phyloP scores from a whole-genome alignment of 2,329 filamentous ascomycete genomes.

The Xylaria polymorpha region DNA sequence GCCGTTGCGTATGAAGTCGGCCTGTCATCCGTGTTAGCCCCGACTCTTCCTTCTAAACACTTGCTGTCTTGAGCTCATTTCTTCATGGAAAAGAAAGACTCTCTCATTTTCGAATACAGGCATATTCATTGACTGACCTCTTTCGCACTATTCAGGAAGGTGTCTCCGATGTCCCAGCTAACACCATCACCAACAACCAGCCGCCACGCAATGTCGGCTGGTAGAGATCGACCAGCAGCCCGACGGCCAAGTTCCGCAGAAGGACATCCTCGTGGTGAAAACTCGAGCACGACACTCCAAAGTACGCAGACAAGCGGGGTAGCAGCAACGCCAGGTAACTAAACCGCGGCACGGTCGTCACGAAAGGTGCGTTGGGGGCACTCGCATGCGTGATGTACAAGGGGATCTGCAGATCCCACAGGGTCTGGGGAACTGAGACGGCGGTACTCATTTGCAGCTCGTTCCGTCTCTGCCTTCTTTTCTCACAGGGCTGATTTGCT shows the following conservation, averaged over 20 bases:
- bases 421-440: constrained; percentile 56
- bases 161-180: constrained; percentile 70
- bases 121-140: constrained; percentile 57
- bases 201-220: constrained; percentile 64
- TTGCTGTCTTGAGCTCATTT: background rate
- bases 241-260: constrained; percentile 50
- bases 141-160: constrained; percentile 73
- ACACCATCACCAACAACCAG: constrained; percentile 65
- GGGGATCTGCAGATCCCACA: constrained; percentile 67
- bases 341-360: constrained; percentile 67
- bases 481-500: background rate
- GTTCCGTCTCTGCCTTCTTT: background rate
- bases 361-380: constrained; percentile 61
- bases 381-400: constrained; percentile 65
- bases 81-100: background rate
- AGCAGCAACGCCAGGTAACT: constrained; percentile 69
- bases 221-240: constrained; percentile 65
- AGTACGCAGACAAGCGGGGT: constrained; percentile 65
- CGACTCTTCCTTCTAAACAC: background rate
- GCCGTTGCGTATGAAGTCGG: constrained; percentile 88
- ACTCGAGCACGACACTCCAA: constrained; percentile 65
- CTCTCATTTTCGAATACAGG: background rate
- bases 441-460: constrained; percentile 32
- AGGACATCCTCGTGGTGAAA: constrained; percentile 62
- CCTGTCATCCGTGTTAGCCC: constrained; percentile 55